Percentiles rank a stretch among this genome's conserved stretches.
Evolutionary conservation across 192 early-diverging fungal species (phyloP).

Genomic region (Entomortierella chlamydospora): DNA sequence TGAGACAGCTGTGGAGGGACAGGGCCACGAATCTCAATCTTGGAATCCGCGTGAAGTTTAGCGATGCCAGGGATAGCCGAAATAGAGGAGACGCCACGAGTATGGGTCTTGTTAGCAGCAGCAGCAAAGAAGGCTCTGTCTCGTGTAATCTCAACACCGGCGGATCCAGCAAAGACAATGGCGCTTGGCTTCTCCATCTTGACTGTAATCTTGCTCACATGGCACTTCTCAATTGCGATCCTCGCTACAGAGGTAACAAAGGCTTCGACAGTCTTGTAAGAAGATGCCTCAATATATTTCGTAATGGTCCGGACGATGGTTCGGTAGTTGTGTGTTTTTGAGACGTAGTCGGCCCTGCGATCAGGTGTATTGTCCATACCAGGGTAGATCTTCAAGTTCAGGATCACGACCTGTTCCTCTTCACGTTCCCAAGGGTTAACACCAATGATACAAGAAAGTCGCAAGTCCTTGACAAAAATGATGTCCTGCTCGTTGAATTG

Average conservation of each 20-base stretch:
- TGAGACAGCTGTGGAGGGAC: constrained; percentile 61
- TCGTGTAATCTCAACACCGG: constrained; percentile 92
- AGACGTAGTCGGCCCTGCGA: constrained; percentile 67
- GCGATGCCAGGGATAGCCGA: constrained; percentile 34
- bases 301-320: constrained; percentile 88
- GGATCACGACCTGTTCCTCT: constrained; percentile 88
- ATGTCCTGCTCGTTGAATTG: constrained; percentile 72
- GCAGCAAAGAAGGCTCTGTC: constrained; percentile 62
- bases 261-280: constrained; percentile 96
- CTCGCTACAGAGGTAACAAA: constrained; percentile 86
- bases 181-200: constrained; percentile 96
- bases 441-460: constrained; percentile 89
- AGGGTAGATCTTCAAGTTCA: constrained; percentile 82
- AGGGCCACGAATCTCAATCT: constrained; percentile 23
- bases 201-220: constrained; percentile 90
- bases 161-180: constrained; percentile 87
- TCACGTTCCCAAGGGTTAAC: constrained; percentile 97
- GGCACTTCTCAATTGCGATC: constrained; percentile 80
- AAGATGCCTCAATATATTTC: constrained; percentile 84
- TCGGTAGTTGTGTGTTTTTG: constrained; percentile 86
- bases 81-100: constrained; percentile 10
- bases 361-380: constrained; percentile 46
- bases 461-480: constrained; percentile 87
- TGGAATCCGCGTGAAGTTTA: constrained; percentile 6
- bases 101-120: constrained; percentile 28